Base-by-base conservation (phyloP, 805 yeast species). In the Candida anglica region DNA sequence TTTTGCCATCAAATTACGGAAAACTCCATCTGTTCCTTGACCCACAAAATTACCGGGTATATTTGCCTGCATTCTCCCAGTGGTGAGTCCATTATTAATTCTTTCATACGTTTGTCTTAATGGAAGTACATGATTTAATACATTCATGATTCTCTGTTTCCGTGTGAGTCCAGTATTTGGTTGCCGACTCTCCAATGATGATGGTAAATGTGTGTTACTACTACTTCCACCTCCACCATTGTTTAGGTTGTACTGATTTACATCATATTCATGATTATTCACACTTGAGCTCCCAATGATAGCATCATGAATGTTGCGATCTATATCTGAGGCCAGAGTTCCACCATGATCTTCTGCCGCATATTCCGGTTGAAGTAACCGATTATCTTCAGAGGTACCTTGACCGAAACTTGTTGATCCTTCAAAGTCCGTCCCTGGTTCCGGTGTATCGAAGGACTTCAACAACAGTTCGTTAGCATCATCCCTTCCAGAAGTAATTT, bases 1-100 rank as follows among this genome's bases (percentile, higher is more conserved):
- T 51, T 89, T 91, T 3, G 98, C 98, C 47, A 85, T 75, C 47
- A 93, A 57, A 57, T 93, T 93, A 32, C 93, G 79, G 58, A 93
- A 93, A 3, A 93, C 98, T 8, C 98, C 98, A 55, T 93, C 98
- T 9, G 71, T 66, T 9, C 72, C 72, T 34, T 61, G 72, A 4
- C 72, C 72, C 5, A 66, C 56, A 34, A 66, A 66, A 48, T 53
- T 63, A 41, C 51, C 81, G 50, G 70, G 70, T 6, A 51, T 42
- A 36, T 64, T 64, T 19, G 63, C 37, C 40, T 63, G 71, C 60
- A 66, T 61, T 39, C 72, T 47, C 14, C 71, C 71, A 3, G 70
- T 65, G 26, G 53, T 43, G 16, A 65, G 34, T 3, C 72, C 72
- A 40, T 66, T 66, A 38, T 56, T 56, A 19, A 66, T 55, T 21